A percentile compares a stretch with the other conserved stretches of the same genome.
phyloP scores from a whole-genome alignment of 495 filamentous ascomycete genomes.

The Parathielavia appendiculata region DNA sequence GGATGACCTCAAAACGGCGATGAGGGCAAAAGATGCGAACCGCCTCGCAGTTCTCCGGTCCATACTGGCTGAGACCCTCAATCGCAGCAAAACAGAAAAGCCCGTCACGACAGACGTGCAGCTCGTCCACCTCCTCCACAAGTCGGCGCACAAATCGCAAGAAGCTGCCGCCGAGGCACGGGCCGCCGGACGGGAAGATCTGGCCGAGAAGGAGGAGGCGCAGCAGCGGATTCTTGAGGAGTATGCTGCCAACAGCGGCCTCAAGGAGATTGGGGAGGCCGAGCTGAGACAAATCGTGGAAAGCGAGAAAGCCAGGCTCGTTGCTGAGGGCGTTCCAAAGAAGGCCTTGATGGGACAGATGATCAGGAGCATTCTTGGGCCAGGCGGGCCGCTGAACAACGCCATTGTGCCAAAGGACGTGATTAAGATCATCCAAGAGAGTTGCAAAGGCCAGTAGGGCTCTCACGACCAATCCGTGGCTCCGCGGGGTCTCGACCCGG shows the following conservation, averaged over 20 bases:
- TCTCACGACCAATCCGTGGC: not conserved
- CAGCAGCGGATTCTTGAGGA: constrained; percentile 46
- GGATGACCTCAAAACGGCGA: constrained; percentile 54
- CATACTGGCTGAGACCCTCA: constrained; percentile 49
- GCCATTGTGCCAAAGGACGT: constrained; percentile 36
- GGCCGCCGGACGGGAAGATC: constrained; percentile 47
- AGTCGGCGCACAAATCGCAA: constrained; percentile 34
- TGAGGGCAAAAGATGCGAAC: constrained; percentile 53
- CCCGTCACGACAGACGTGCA: constrained; percentile 54
- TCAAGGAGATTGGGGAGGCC: constrained; percentile 38
- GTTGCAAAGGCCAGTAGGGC: constrained; percentile 9
- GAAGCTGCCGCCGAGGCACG: constrained; percentile 47
- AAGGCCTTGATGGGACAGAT: constrained; percentile 28
- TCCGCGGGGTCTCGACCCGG: too few relatives aligned
- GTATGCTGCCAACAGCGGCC: constrained; percentile 42
- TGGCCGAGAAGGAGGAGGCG: constrained; percentile 50
- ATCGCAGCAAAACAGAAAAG: constrained; percentile 52
- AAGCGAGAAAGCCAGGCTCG: constrained; percentile 32
- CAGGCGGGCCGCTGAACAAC: constrained; percentile 36
- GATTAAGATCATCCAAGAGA: constrained; percentile 32
- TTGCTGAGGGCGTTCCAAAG: constrained; percentile 24
- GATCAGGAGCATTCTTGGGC: constrained; percentile 35
- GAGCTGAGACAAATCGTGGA: constrained; percentile 39
- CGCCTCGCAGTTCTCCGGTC: constrained; percentile 51
- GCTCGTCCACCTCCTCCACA: constrained; percentile 50